phyloP scores from a whole-genome alignment of 2,329 filamentous ascomycete genomes.

The Fusarium albosuccineum region DNA sequence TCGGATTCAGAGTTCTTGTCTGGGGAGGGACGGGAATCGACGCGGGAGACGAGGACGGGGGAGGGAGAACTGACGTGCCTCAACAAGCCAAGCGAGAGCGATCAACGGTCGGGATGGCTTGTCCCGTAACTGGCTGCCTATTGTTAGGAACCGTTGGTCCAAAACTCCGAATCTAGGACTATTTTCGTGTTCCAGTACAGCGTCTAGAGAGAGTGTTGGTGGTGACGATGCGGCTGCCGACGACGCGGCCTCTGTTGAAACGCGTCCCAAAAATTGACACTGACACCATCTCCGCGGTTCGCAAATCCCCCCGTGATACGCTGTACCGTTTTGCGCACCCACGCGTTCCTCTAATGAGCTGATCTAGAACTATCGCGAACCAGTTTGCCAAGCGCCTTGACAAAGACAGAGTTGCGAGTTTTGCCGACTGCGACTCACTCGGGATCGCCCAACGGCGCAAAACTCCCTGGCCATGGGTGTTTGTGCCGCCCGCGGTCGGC shows the following conservation, averaged over 20 bases:
- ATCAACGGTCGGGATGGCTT: slow-evolving; percentile 3
- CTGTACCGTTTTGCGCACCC: slow-evolving; percentile 6
- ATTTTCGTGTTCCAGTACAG: slow-evolving; percentile 3
- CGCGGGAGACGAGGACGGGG: slow-evolving; percentile 25
- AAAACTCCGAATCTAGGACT: slow-evolving; percentile 31
- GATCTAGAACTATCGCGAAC: slow-evolving; percentile 6
- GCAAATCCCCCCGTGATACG: not conserved
- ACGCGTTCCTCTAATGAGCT: not conserved
- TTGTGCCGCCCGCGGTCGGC: slow-evolving; percentile 16
- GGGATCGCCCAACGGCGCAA: not conserved
- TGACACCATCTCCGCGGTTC: slow-evolving; percentile 14
- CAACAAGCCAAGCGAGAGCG: slow-evolving; percentile 1
- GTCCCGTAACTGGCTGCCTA: not conserved
- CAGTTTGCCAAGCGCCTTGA: not conserved
- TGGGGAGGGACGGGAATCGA: slow-evolving; percentile 33
- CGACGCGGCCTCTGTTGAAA: slow-evolving; percentile 43
- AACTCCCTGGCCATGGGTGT: slow-evolving; percentile 1
- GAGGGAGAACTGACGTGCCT: slow-evolving; percentile 20
- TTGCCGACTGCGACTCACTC: slow-evolving; percentile 8
- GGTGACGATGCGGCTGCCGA: slow-evolving; percentile 20
- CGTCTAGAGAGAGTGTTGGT: slow-evolving; percentile 10
- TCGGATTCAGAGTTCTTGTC: slow-evolving; percentile 11
- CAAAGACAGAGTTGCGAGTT: not conserved
- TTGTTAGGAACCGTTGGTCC: slow-evolving; percentile 5
- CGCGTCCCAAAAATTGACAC: slow-evolving; percentile 10